A percentile compares a stretch with the other conserved stretches of the same genome.
Evolutionary conservation across 2,329 filamentous ascomycete species (phyloP).

Genomic region (Scytalidium lignicola): DNA sequence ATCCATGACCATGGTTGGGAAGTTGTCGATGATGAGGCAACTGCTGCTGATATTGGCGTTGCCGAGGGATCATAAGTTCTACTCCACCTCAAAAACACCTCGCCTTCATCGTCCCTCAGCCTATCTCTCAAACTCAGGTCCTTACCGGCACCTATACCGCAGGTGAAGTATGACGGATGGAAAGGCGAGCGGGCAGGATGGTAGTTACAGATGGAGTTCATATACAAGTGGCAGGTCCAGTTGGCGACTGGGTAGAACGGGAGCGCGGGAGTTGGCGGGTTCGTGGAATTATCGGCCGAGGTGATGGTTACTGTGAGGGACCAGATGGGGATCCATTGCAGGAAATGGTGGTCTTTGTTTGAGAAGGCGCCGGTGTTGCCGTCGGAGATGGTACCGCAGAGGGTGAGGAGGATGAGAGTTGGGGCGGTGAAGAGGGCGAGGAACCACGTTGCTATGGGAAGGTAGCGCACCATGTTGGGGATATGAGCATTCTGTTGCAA

Average conservation of each 20-base stretch:
- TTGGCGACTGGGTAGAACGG: background rate
- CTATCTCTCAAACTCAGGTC: background rate
- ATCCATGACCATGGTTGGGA: background rate
- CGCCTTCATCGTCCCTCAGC: background rate
- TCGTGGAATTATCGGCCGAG: background rate
- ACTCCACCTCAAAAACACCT: background rate
- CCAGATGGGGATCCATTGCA: background rate
- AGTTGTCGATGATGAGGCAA: background rate
- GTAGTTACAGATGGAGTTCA: background rate
- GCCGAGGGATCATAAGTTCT: background rate
- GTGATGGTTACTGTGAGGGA: background rate
- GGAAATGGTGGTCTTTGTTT: background rate
- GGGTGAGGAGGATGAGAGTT: background rate
- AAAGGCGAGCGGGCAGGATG: background rate
- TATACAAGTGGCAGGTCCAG: background rate
- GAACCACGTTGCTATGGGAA: background rate
- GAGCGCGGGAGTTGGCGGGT: constrained; percentile 5
- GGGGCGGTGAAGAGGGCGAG: background rate
- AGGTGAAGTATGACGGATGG: background rate
- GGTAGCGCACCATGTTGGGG: background rate
- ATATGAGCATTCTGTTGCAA: background rate
- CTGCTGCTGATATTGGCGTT: background rate
- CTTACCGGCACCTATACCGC: background rate
- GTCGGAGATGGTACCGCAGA: background rate
- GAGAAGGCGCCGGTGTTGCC: background rate